Base-by-base conservation (phyloP, 139 green algal species). In the Volvox africanus region DNA sequence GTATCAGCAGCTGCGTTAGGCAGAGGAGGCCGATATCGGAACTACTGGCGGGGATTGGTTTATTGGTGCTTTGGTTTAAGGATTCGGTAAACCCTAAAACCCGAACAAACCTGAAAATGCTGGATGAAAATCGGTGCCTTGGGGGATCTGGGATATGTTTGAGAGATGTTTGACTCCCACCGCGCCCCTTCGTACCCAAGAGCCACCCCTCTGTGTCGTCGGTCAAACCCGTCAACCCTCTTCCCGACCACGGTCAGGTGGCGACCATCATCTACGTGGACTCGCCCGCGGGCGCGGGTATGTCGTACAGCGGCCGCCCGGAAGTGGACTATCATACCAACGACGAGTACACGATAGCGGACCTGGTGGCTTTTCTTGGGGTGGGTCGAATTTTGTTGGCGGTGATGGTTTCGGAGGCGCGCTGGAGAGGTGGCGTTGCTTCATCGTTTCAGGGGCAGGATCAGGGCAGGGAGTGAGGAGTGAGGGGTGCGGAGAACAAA, bases 221-320 rank as follows among this genome's bases (percentile, higher is more conserved):
- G n/a, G n/a, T n/a, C n/a, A n/a, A n/a, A n/a, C n/a, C n/a, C n/a
- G n/a, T n/a, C n/a, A n/a, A n/a, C n/a, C n/a, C n/a, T n/a, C n/a
- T n/a, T n/a, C n/a, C n/a, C n/a, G n/a, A n/a, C n/a, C 44, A 55
- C 5, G 28, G 35, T 2, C 79, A 93, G 83, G 44, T 78, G 0
- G 91, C 92, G 28, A 92, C 86, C 18, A 78, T 96, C 28, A 89
- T 96, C 28, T 96, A 95, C 61, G 91, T 96, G n/a, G 94, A 96
- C 94, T 94, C 88, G 0, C 94, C 95, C 65, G 94, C 90, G 26
- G 90, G 94, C 69, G 92, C 90, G 13, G 94, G 94, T 73, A 62
- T 96, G 65, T 94, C 80, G 80, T 97, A 92, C 87, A 75, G 32
- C 76, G 17, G 71, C 22, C 20, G 80, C 44, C 55, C 36, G 13